Percentiles rank a stretch among this genome's conserved stretches.
phyloP scores from a whole-genome alignment of 129 eudicot species.

The Logfia minima region DNA sequence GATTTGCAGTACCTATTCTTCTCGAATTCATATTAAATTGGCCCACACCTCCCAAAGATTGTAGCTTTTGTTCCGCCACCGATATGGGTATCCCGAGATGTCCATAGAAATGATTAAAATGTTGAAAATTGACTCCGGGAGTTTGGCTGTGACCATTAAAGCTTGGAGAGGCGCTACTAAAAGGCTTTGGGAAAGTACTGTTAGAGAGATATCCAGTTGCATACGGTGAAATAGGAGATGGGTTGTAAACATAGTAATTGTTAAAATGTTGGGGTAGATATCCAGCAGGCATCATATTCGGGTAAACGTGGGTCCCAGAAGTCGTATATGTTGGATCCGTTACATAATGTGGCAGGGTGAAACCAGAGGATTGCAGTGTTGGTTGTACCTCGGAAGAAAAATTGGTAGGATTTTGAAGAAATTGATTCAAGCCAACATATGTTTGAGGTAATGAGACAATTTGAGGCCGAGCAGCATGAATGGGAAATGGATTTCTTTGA shows the following conservation, averaged over 20 bases:
- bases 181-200: constrained; percentile 37
- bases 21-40: constrained; percentile 34
- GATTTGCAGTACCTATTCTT: constrained; percentile 33
- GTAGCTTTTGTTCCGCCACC: constrained; percentile 36
- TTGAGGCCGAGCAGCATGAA: constrained; percentile 36
- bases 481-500: constrained; percentile 24
- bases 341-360: constrained; percentile 40
- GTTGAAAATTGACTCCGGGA: constrained; percentile 39
- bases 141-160: constrained; percentile 37
- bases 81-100: constrained; percentile 42
- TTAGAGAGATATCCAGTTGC: constrained; percentile 46
- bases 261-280: constrained; percentile 50
- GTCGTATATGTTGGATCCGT: constrained; percentile 38
- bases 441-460: constrained; percentile 27
- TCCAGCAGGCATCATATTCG: constrained; percentile 41
- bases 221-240: constrained; percentile 41
- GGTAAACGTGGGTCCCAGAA: constrained; percentile 28
- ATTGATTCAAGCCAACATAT: constrained; percentile 35
- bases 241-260: constrained; percentile 44
- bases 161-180: constrained; percentile 33
- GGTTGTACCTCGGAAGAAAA: constrained; percentile 36
- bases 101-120: constrained; percentile 46
- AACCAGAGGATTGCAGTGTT: constrained; percentile 17
- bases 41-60: constrained; percentile 37
- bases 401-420: constrained; percentile 39